Conservation (phyloP, 2,329 filamentous ascomycete genomes). For the Ascosphaera aggregata region DNA sequence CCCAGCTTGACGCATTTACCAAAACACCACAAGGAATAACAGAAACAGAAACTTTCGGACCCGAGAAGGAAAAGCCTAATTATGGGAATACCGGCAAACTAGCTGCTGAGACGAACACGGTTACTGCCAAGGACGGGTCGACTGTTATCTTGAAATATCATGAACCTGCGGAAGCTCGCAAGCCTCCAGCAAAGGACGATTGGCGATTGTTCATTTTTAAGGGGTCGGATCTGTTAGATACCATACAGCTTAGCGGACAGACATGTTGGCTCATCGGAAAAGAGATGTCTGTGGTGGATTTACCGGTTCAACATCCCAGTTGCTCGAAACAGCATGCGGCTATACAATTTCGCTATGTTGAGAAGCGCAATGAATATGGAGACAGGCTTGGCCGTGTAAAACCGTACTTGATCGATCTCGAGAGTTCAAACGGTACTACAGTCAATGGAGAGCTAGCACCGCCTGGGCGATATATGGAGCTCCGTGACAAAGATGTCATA, state of each 20-base stretch:
- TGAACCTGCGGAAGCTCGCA: slow-evolving; percentile 80
- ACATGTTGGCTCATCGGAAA: slow-evolving; percentile 85
- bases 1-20: slow-evolving; percentile 22
- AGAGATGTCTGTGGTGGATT: slow-evolving; percentile 57
- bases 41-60: slow-evolving; percentile 10
- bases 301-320: slow-evolving; percentile 71
- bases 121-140: slow-evolving; percentile 31
- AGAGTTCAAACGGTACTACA: slow-evolving; percentile 74
- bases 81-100: slow-evolving; percentile 58
- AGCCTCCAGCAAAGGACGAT: slow-evolving; percentile 50
- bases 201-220: slow-evolving; percentile 96
- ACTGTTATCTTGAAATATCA: slow-evolving; percentile 83
- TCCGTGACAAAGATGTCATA: slow-evolving; percentile 72
- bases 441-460: slow-evolving; percentile 58
- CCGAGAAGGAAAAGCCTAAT: slow-evolving; percentile 69
- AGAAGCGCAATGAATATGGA: slow-evolving; percentile 66
- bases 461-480: slow-evolving; percentile 57
- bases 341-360: slow-evolving; percentile 71
- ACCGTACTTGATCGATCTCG: slow-evolving; percentile 82
- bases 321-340: slow-evolving; percentile 91
- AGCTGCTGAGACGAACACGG: slow-evolving; percentile 69
- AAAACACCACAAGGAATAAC: slow-evolving; percentile 10
- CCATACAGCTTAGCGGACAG: slow-evolving; percentile 47
- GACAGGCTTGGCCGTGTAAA: slow-evolving; percentile 57
- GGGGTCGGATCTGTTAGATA: slow-evolving; percentile 54